Base-by-base conservation (phyloP, 2,329 filamentous ascomycete genomes). In the Diaporthe batatas region DNA sequence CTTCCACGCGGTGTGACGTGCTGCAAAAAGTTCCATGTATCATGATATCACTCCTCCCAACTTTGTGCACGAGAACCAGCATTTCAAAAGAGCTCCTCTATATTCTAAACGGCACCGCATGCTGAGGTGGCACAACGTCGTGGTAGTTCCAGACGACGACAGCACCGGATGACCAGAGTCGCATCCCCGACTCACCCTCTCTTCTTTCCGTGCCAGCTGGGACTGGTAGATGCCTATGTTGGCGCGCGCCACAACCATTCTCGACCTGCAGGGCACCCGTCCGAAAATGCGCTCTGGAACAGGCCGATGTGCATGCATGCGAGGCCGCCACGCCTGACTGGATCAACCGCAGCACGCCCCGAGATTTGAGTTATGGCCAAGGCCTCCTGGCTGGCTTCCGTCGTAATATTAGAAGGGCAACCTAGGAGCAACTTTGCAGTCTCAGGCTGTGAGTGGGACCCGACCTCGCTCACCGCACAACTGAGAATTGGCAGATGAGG, bases 31-130 rank as follows among this genome's bases (percentile, higher is more conserved):
- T 39, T 51, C 44, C 47, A 49, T 72, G 65, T 73, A 55, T 23
- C 67, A 71, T 73, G 73, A 74, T 74, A 67, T 70, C 70, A 74
- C 68, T 58, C 47, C 57, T 65, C 14, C 65, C 12, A 25, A 23
- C 32, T 34, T 36, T 55, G 23, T 51, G 47, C 42, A 12, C 65
- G 18, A 42, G 29, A 42, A 42, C 18, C 65, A 59, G 64, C 51
- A 62, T 51, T 39, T 65, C 64, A 44, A 62, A 16, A 54, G 23
- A 34, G 36, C 32, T 25, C 29, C 53, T 21, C 21, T 44, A 32
- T 18, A 36, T 68, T 29, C 44, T 55, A n/a, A 71, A 25, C 44
- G 54, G 36, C 57, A 65, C 64, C 36, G 49, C 51, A 74, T 21
- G 14, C 49, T 65, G 29, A 65, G 58, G 51, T 70, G 47, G 55